phyloP scores from a whole-genome alignment of 805 yeast genomes.

The Ogataea siamensis region DNA sequence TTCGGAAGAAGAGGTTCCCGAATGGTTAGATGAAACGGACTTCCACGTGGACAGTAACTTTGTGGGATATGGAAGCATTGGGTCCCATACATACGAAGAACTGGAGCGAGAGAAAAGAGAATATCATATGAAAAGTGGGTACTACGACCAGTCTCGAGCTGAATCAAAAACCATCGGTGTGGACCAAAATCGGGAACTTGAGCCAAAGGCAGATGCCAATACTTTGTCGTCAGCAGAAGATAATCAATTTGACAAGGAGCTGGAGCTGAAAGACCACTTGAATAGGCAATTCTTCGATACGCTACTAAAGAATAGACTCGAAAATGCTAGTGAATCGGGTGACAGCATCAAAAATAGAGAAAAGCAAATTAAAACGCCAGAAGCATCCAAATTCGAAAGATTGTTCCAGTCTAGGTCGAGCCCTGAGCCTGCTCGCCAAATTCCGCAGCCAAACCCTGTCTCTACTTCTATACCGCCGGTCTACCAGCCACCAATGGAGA shows the following conservation, averaged over 20 bases:
- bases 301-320: slow-evolving; percentile 8
- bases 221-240: slow-evolving; percentile 14
- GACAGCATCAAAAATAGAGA: too few species aligned
- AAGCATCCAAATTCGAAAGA: slow-evolving; percentile 23
- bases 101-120: slow-evolving; percentile 30
- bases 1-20: slow-evolving; percentile 27
- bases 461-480: neutral
- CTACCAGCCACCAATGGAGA: too few species aligned
- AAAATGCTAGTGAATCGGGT: too few species aligned
- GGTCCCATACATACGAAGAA: slow-evolving; percentile 30
- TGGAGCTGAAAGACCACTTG: slow-evolving; percentile 19
- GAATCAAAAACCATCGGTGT: too few species aligned
- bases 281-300: slow-evolving; percentile 26
- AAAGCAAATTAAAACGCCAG: slow-evolving; percentile 15
- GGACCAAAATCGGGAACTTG: too few species aligned
- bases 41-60: slow-evolving; percentile 33
- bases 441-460: slow-evolving; percentile 2
- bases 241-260: slow-evolving; percentile 19
- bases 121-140: slow-evolving; percentile 21
- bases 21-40: slow-evolving; percentile 34
- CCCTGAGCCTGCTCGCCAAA: slow-evolving; percentile 1
- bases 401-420: slow-evolving; percentile 17
- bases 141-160: slow-evolving; percentile 5
- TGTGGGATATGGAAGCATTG: slow-evolving; percentile 24
- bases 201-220: too few species aligned